Base-by-base conservation (phyloP, 2,329 filamentous ascomycete species). In the Apiospora rasikravindrae region DNA sequence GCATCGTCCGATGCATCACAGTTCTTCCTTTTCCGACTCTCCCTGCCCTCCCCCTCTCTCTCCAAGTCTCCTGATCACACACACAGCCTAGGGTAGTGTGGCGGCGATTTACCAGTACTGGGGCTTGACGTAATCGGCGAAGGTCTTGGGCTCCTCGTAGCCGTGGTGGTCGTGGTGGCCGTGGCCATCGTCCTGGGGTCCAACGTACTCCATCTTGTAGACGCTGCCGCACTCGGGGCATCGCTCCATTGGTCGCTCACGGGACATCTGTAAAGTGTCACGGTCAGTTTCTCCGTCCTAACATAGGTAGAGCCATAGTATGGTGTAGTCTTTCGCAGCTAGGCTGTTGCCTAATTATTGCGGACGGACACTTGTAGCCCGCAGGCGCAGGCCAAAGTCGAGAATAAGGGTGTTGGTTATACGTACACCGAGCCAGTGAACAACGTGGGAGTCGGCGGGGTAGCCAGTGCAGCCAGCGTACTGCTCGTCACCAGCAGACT, bases 171-270 rank as follows among this genome's bases (percentile, higher is more conserved):
- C 84, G 82, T 88, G 85, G 78, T 86, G 82, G 72, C 78, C 85
- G 83, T 94, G 89, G 80, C 87, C 85, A 82, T 95, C 92, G 77
- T 96, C 93, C 82, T 91, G 83, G 69, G 95, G 91, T 74, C 96
- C 96, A 77, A 98, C 86, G 85, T 98, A 99, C 83, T 98, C 93
- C 94, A 98, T 96, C 92, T 98, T 97, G 89, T 97, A 95, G 78
- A 96, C 94, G 83, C 91, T 94, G 78, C 96, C 96, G 86, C 96
- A 99, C 89, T 99, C 96, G 81, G 91, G 91, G 91, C 96, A 99
- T 84, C 96, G 94, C 88, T 97, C 94, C 78, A 98, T 85, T 72
- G 96, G 96, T 83, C 96, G 95, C 73, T 96, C 92, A 82, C 94
- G 94, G 82, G 93, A 93, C 81, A 97, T 90, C 94, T 96, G 72